Evolutionary conservation across 257 asterid genomes (phyloP).

Genomic region (Capsicum pubescens): DNA sequence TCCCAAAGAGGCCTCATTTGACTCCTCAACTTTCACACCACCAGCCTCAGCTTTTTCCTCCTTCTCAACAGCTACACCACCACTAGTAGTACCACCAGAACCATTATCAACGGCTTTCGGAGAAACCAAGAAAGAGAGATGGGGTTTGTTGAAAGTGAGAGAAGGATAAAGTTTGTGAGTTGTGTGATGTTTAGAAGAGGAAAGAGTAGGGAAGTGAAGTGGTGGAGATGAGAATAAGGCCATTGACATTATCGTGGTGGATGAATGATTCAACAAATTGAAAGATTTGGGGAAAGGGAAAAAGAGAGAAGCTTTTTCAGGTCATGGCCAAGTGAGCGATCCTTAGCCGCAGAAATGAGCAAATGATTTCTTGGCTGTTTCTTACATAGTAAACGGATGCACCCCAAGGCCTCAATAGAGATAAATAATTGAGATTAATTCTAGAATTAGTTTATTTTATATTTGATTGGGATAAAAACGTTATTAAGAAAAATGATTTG

Average conservation of each 20-base stretch:
- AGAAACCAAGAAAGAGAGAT: conserved; percentile 37
- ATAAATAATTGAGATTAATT: no score
- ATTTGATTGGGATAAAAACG: no score
- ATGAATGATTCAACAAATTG: not conserved
- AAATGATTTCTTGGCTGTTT: not conserved
- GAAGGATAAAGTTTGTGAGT: conserved; percentile 40
- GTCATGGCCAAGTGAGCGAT: not conserved
- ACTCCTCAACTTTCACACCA: conserved; percentile 2
- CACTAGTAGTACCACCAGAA: conserved; percentile 19
- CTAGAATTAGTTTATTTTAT: no score
- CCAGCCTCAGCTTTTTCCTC: conserved; percentile 18
- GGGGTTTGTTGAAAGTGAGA: conserved; percentile 42
- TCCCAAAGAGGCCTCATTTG: conserved; percentile 38
- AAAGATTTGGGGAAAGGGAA: not conserved
- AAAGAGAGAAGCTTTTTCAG: not conserved
- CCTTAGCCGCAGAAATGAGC: conserved; percentile 20
- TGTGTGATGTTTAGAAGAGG: conserved; percentile 41
- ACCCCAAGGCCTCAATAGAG: no score
- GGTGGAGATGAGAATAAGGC: conserved; percentile 67
- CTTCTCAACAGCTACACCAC: conserved; percentile 43
- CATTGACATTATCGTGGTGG: conserved; percentile 33
- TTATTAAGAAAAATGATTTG: no score
- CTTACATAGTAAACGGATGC: not conserved
- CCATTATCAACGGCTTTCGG: conserved; percentile 48
- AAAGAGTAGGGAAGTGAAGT: conserved; percentile 50